Evolutionary conservation across 495 filamentous ascomycete species (phyloP), one percentile per base, ranked within the genome.

Genomic region (Clavariopsis aquatica): DNA sequence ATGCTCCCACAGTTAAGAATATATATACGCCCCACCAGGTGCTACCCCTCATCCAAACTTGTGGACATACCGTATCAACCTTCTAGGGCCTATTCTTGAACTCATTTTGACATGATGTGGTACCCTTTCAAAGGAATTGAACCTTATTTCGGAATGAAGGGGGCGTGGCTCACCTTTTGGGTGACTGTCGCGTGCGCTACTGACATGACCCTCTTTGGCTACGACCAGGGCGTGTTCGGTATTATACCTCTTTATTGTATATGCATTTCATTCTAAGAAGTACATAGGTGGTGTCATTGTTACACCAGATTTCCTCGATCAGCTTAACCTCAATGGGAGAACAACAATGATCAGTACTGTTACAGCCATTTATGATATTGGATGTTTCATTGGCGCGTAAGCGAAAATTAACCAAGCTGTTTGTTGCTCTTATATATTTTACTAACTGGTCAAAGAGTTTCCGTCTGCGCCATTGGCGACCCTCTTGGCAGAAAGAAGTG

Each of bases 351-450:
- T 84, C 7, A 83, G 80, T 2, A 88, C 84, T 0, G 79, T 85
- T n/a, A 87, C 84, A 9, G 84, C 85, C 5, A 78, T 88, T 20
- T 89, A 88, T 75, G 84, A 86, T 51, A 74, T 89, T 63, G 85
- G 85, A 57, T 87, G 84, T 70, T 86, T 88, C 65, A 76, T 86
- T 17, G 85, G 86, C 9, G 83, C 84, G 31, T 36, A 13, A 36
- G 31, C 13, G n/a, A n/a, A n/a, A n/a, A n/a, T n/a, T n/a, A n/a
- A n/a, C n/a, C n/a, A n/a, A n/a, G n/a, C n/a, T n/a, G n/a, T n/a
- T n/a, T n/a, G n/a, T n/a, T n/a, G n/a, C n/a, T 36, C 31, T 36
- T 36, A 36, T 36, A 36, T 36, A 36, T 36, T 13, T 36, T 6
- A 36, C 31, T 6, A 13, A 36, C 6, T 36, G 31, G 31, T 36